Base-by-base conservation (phyloP, 352 stramenopile genomes). In the Phytophthora megakarya region DNA sequence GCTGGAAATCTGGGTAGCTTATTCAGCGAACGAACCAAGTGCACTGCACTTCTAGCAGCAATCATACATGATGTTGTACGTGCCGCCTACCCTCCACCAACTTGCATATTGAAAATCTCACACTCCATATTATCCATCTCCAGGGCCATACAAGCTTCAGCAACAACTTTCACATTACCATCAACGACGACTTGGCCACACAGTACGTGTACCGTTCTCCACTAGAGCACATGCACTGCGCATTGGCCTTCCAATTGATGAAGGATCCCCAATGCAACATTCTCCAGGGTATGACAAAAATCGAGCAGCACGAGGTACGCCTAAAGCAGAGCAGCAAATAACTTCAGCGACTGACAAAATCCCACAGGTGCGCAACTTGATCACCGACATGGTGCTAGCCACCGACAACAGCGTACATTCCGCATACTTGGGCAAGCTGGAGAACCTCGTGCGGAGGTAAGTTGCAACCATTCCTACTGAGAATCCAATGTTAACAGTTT, bases 401-500 rank as follows among this genome's bases (percentile, higher is more conserved):
- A 97, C 88, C 0, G 88, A 97, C 69, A 96, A 96, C 64, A 90
- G 76, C 32, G 78, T 93, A 30, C 89, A 97, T 63, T 84, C 84
- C 23, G 65, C 80, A n/a, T 88, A 92, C 57, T 70, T 95, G 19
- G 71, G 70, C 26, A 92, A 93, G 23, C 73, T 97, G 19, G 86
- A 96, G 33, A 73, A 74, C 8, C 67, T 95, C n/a, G 71, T 93
- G 12, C 59, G 72, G 22, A 76, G 81, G 76, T 90, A 61, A 16
- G 62, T 18, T 30, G 42, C 30, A 37, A 45, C 21, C 25, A 1
- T 56, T 30, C 6, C 8, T 10, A 2, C 4, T 35, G 30, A 11
- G 3, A 11, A 11, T 12, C 30, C 8, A 9, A 32, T 9, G 9
- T 32, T 35, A 35, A 35, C 30, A 7, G 44, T 40, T 21, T 42